Percentiles rank a stretch among this genome's conserved stretches.
Evolutionary conservation across 768 basidiomycete species (phyloP).

Genomic region (Xanthoconium purpureum): DNA sequence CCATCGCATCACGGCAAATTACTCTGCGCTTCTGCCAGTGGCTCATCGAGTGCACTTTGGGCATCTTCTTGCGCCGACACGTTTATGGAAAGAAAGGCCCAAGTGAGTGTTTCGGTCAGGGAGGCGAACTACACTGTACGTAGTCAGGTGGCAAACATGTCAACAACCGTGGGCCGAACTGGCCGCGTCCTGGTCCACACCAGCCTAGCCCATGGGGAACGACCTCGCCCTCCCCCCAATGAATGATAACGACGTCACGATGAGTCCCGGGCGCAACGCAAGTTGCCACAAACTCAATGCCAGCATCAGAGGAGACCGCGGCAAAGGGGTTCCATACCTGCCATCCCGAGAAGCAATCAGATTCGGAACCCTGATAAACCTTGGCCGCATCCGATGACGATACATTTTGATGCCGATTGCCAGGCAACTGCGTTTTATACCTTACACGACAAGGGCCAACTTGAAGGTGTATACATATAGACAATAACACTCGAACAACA

Average conservation of each 20-base stretch:
- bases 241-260: too few species aligned
- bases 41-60: conserved; percentile 14
- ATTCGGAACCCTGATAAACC: not conserved
- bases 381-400: conserved; percentile 1
- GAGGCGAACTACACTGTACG: conserved; percentile 1
- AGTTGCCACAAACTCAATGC: conserved; percentile 1
- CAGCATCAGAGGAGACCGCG: not conserved
- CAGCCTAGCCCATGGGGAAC: not conserved
- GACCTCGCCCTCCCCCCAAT: not conserved
- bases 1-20: conserved; percentile 12
- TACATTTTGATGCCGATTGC: conserved; percentile 23
- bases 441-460: conserved; percentile 15
- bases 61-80: conserved; percentile 15
- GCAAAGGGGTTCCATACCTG: not conserved
- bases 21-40: conserved; percentile 2
- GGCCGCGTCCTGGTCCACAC: not conserved
- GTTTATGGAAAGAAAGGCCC: conserved; percentile 16
- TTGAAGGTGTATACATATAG: not conserved
- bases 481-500: not conserved
- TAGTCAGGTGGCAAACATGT: conserved; percentile 9
- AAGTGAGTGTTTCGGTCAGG: not conserved
- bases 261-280: too few species aligned
- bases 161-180: not conserved
- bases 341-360: not conserved
- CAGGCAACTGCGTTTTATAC: conserved; percentile 19